Evolutionary conservation across 257 asterid species (phyloP), one percentile per base, ranked within the genome.

Genomic region (Penstemon eatonii): DNA sequence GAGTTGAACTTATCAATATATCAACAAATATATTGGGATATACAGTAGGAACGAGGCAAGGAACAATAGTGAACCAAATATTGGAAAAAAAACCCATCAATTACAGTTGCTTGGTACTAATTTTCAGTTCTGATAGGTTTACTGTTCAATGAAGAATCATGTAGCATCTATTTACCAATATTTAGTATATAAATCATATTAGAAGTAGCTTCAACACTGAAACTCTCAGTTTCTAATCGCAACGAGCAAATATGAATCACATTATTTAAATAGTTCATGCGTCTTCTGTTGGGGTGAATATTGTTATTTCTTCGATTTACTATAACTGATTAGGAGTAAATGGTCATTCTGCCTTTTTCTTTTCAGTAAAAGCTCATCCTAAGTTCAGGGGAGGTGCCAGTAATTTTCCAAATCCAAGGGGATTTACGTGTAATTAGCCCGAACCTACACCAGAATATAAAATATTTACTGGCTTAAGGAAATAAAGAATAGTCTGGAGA

Each of bases 141-240:
- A 25, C 33, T 25, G 33, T 25, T 25, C 33, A 25, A 25, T 25
- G 33, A 25, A 25, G 33, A 25, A 25, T 25, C 33, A 2, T 25
- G 60, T 41, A 76, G 65, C 60, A 47, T 54, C 49, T 38, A 63
- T 37, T 8, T 38, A 74, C 47, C 18, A 68, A 38, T 39, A 55
- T n/a, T 55, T 42, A 56, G 19, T 68, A 56, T 69, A 39, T 4
- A 5, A 62, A 43, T 45, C 37, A 15, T 51, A 43, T 33, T 45
- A 54, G 13, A 42, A 43, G 61, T 59, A 25, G 43, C 43, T 0
- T 65, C 6, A 15, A 39, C 37, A 40, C 18, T 10, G 38, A 64
- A 47, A 38, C 5, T 55, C 33, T 11, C 39, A 65, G 25, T 56
- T 43, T 36, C 53, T 60, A 56, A 72, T 56, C 62, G 63, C 61